Evolutionary conservation across 1,139 yeast genomes (phyloP).

Genomic region (Debaryomyces sp.): DNA sequence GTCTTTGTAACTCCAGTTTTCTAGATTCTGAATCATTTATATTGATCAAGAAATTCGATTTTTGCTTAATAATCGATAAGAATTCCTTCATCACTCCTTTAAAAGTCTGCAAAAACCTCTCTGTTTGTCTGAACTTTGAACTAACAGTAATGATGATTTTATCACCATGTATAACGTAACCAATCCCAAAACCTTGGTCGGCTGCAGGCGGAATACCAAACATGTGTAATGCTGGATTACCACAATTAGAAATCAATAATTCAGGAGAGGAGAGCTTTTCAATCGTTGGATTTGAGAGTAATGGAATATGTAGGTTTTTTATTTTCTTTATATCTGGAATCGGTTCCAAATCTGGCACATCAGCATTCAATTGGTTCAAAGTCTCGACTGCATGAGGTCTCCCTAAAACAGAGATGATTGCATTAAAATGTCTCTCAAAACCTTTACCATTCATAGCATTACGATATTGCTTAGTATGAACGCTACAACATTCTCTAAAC

Average conservation of each 20-base stretch:
- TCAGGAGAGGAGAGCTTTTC: slow-evolving; percentile 47
- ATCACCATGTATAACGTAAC: slow-evolving; percentile 72
- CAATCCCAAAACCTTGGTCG: slow-evolving; percentile 76
- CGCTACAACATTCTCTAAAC: slow-evolving; percentile 54
- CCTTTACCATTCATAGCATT: slow-evolving; percentile 65
- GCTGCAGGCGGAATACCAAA: slow-evolving; percentile 80
- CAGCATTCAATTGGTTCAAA: slow-evolving; percentile 47
- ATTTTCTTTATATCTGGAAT: slow-evolving; percentile 24
- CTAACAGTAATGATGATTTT: slow-evolving; percentile 61
- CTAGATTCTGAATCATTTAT: slow-evolving; percentile 40
- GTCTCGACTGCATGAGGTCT: slow-evolving; percentile 33
- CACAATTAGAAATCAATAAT: slow-evolving; percentile 61
- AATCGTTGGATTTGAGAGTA: slow-evolving; percentile 59
- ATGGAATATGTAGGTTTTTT: slow-evolving; percentile 42
- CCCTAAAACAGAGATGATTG: slow-evolving; percentile 52
- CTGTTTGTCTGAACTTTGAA: slow-evolving; percentile 75
- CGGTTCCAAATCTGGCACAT: slow-evolving; percentile 30
- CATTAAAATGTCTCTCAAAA: slow-evolving; percentile 70
- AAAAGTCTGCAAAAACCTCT: slow-evolving; percentile 64
- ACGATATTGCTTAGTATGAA: slow-evolving; percentile 51
- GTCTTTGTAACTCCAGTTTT: slow-evolving; percentile 35
- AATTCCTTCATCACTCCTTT: slow-evolving; percentile 61
- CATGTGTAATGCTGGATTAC: slow-evolving; percentile 71
- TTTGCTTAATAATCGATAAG: slow-evolving; percentile 45
- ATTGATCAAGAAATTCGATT: slow-evolving; percentile 36